Evolutionary conservation across 805 yeast species (phyloP).

Genomic region (Hemisphaericaspora nanyangensis): DNA sequence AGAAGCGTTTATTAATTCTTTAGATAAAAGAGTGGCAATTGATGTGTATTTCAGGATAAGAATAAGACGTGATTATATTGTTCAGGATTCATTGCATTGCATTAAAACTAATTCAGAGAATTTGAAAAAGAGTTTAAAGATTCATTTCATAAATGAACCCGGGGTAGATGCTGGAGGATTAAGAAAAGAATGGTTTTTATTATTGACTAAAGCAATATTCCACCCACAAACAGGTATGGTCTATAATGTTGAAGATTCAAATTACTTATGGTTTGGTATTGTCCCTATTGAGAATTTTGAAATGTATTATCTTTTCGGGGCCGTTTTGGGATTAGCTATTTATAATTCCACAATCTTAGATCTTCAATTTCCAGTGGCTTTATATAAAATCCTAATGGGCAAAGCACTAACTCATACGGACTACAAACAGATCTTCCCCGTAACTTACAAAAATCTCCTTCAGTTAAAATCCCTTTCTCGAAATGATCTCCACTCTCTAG

Average conservation of each 20-base stretch:
- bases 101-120: conserved; percentile 55
- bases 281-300: conserved; percentile 43
- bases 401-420: conserved; percentile 59
- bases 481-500: conserved; percentile 42
- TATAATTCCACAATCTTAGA: conserved; percentile 87
- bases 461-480: conserved; percentile 21
- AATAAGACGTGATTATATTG: conserved; percentile 63
- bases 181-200: conserved; percentile 87
- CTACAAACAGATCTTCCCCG: conserved; percentile 65
- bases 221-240: conserved; percentile 68
- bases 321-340: conserved; percentile 83
- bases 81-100: conserved; percentile 70
- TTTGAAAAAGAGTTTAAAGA: conserved; percentile 67
- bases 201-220: conserved; percentile 68
- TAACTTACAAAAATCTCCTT: conserved; percentile 41
- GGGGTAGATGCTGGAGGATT: conserved; percentile 97
- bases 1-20: conserved; percentile 76
- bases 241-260: conserved; percentile 61
- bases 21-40: conserved; percentile 56
- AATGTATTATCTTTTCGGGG: conserved; percentile 75
- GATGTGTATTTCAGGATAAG: conserved; percentile 67
- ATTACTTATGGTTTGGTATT: conserved; percentile 71
- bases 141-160: conserved; percentile 82
- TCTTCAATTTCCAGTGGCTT: conserved; percentile 66
- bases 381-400: conserved; percentile 70